A percentile compares a stretch with the other conserved stretches of the same genome.
These are phyloP conservation scores for Carpinus fangiana DNA, from an alignment of 306 rosid species.

Conservation along the genomic window DNA sequence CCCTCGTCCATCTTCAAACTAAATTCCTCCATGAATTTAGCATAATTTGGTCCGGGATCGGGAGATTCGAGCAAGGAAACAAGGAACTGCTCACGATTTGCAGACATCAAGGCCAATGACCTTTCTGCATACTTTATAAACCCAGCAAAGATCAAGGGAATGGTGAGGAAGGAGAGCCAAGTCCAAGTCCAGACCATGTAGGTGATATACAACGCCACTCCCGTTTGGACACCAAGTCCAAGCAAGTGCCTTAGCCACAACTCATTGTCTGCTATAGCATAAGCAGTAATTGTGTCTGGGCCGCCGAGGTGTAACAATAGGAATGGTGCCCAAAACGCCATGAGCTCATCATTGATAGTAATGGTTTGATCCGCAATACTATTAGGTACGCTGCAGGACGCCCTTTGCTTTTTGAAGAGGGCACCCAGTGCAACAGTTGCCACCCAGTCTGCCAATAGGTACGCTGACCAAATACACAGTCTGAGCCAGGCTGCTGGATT, in stretches of 20 bases:
- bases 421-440: slow-evolving; percentile 7
- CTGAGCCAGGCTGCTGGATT: not conserved
- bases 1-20: not conserved
- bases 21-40: slow-evolving; percentile 10
- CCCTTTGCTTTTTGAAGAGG: not conserved
- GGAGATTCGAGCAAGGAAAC: slow-evolving; percentile 1
- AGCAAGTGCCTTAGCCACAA: slow-evolving; percentile 1
- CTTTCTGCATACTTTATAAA: not conserved
- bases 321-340: not conserved
- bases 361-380: too few relatives aligned
- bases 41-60: slow-evolving; percentile 22
- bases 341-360: not conserved
- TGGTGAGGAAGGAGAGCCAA: not conserved
- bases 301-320: not conserved
- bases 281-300: slow-evolving; percentile 2
- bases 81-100: not conserved
- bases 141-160: not conserved
- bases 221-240: not conserved
- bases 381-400: too few relatives aligned
- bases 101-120: not conserved
- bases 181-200: not conserved
- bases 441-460: not conserved
- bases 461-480: not conserved
- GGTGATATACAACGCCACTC: not conserved
- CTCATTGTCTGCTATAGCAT: not conserved